Base-by-base conservation (phyloP, 768 basidiomycete genomes). In the Amanita muscaria region DNA sequence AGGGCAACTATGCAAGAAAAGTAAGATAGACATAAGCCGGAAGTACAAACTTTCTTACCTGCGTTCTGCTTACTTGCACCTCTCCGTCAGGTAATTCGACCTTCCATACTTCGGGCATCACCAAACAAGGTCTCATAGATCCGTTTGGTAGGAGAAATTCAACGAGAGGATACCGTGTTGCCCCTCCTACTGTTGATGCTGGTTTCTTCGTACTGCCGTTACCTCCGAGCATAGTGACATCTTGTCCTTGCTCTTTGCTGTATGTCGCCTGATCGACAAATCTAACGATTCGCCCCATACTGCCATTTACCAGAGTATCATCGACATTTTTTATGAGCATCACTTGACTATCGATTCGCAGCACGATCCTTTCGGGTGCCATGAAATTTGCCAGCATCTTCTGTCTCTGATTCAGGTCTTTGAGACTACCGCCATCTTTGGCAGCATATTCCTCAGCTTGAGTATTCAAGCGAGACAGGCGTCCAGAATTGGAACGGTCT, bases 261-360 rank as follows among this genome's bases (percentile, higher is more conserved):
- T 70, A 73, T 5, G 60, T 52, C 0, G 60, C 58, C 1, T 76
- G 74, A 48, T 81, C 79, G 25, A 67, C 65, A 60, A 99, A 99
- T 3, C 76, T 73, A 22, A 84, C 54, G 15, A 99, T 75, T 32
- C 77, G 80, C 7, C 96, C 96, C 73, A 96, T 86, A 45, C 82
- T 89, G 1, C 96, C 96, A 56, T 99, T 99, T 35, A 97, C 96
- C 6, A 98, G 75, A 2, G 70, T 76, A 4, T 92, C 90, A 53
- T 93, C 88, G 42, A 84, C 66, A 57, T 98, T 98, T 69, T 97
- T 97, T 63, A 91, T 88, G 24, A 96, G 72, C 92, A 96, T 97
- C 31, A 89, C 87, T 62, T 97, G 94, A 5, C 88, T 83, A 45
- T 83, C 81, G 21, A 82, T 56, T 37, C 88, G 86, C 23, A 99